These are phyloP conservation scores for Debaryomyces sp. DNA, from an alignment of 1,139 yeast species.

Conservation along the genomic window DNA sequence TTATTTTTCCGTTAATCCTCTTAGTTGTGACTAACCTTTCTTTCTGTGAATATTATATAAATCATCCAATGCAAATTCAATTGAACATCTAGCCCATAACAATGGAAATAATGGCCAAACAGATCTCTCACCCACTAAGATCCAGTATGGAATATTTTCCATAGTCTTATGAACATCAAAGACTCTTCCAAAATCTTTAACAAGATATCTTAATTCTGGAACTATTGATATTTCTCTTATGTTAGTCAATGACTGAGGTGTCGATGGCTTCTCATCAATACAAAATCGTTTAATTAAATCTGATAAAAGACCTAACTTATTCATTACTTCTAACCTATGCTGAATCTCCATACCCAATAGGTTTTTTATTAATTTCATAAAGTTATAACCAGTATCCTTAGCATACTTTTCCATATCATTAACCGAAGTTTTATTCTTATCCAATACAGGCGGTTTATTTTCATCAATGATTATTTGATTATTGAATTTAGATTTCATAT, in stretches of 20 bases:
- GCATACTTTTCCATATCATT: constrained; percentile 28
- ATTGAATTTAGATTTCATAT: neutral
- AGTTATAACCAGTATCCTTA: constrained; percentile 33
- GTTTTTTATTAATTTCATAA: constrained; percentile 38
- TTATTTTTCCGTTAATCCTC: constrained; percentile 41
- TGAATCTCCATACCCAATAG: constrained; percentile 65
- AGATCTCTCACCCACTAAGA: constrained; percentile 85
- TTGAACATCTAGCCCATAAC: constrained; percentile 84
- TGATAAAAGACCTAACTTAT: constrained; percentile 75
- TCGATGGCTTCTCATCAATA: constrained; percentile 85
- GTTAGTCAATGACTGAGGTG: constrained; percentile 55
- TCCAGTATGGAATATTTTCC: constrained; percentile 87
- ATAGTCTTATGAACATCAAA: constrained; percentile 71
- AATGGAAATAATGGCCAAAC: constrained; percentile 93
- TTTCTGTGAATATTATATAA: constrained; percentile 57
- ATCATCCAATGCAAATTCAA: constrained; percentile 87
- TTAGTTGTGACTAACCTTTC: constrained; percentile 15
- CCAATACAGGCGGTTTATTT: neutral
- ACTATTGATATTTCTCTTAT: constrained; percentile 81
- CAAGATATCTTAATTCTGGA: constrained; percentile 74
- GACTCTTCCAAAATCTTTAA: constrained; percentile 69
- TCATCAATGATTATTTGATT: constrained; percentile 6
- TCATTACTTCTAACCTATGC: constrained; percentile 80
- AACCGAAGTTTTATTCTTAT: constrained; percentile 6
- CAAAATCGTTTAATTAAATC: constrained; percentile 73